A percentile compares a stretch with the other conserved stretches of the same genome.
phyloP scores from a whole-genome alignment of 2,329 filamentous ascomycete genomes.

The Trichoderma citrinoviride region DNA sequence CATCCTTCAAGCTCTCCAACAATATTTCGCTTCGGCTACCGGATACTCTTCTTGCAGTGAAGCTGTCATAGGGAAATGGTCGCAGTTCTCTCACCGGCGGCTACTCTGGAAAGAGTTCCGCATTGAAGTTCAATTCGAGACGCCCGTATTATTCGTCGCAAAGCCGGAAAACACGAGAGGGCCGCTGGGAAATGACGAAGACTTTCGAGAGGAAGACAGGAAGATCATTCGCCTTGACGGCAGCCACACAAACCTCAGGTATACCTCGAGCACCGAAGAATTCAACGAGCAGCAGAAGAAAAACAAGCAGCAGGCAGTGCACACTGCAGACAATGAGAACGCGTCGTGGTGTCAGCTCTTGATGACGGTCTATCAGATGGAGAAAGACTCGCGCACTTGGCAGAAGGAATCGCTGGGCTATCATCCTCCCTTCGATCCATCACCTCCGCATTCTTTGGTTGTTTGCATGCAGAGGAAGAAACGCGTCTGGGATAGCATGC shows the following conservation, averaged over 20 bases:
- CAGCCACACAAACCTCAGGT: not conserved
- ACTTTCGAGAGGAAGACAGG: not conserved
- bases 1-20: not conserved
- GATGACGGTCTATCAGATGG: constrained; percentile 1
- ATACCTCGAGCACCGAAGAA: not conserved
- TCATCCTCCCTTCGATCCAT: not conserved
- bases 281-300: not conserved
- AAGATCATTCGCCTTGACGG: not conserved
- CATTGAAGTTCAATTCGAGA: not conserved
- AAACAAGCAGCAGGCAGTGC: not conserved
- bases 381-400: not conserved
- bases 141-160: not conserved
- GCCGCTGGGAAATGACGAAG: not conserved
- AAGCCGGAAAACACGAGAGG: not conserved
- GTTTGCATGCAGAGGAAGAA: constrained; percentile 1
- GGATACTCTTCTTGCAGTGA: not conserved
- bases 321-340: not conserved
- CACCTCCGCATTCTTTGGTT: not conserved
- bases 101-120: not conserved
- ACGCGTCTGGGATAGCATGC: not conserved
- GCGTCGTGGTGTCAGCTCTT: not conserved
- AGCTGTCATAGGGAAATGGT: constrained; percentile 1
- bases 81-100: not conserved
- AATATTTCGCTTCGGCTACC: not conserved
- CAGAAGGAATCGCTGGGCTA: not conserved